Evolutionary conservation across 148 eudicot species (phyloP).

Genomic region (Drosera capensis): DNA sequence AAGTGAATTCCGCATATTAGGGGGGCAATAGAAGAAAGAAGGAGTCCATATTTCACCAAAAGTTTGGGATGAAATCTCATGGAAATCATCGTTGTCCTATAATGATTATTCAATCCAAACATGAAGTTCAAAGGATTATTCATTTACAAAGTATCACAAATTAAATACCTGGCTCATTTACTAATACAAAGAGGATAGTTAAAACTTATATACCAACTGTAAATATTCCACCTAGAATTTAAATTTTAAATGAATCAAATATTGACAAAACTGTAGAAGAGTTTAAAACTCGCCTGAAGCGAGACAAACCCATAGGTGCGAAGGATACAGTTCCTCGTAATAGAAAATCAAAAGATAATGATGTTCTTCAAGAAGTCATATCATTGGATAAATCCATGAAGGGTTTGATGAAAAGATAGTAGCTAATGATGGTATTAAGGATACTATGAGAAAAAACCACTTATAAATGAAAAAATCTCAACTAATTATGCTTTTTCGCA

Average conservation of each 20-base stretch:
- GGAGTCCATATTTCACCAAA: background rate
- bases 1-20: constrained; percentile 1
- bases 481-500: too few relatives aligned
- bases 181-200: background rate
- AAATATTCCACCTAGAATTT: constrained; percentile 1
- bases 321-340: too few relatives aligned
- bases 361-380: too few relatives aligned
- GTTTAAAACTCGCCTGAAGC: background rate
- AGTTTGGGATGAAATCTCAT: constrained; percentile 1
- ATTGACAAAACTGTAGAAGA: background rate
- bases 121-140: constrained; percentile 2
- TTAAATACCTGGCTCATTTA: constrained; percentile 1
- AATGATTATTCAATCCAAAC: background rate
- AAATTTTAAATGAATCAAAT: background rate
- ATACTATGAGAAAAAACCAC: too few relatives aligned
- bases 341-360: too few relatives aligned
- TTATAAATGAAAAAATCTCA: too few relatives aligned
- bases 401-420: too few relatives aligned
- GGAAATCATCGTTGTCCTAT: constrained; percentile 2
- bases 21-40: constrained; percentile 1
- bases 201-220: background rate
- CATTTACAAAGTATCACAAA: background rate
- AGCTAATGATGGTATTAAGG: too few relatives aligned
- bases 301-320: background rate
- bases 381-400: too few relatives aligned